These are phyloP conservation scores for Thamnidium elegans DNA, from an alignment of 192 early-diverging fungal genomes.

Conservation along the genomic window DNA sequence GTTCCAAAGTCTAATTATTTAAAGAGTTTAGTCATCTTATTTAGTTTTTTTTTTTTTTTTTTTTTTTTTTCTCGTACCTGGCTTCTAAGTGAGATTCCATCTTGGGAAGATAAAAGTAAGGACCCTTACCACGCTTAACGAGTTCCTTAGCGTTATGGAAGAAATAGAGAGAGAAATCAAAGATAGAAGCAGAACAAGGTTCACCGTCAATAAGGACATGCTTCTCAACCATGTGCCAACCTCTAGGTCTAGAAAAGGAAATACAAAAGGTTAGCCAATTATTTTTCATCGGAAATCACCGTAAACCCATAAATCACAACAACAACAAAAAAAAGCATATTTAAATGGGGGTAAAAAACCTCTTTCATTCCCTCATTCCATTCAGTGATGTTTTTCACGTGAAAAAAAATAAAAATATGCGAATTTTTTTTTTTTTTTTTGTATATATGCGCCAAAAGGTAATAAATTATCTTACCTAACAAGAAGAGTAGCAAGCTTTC, in stretches of 20 bases:
- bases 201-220: slow-evolving; percentile 92
- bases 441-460: neutral
- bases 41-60: neutral
- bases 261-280: neutral
- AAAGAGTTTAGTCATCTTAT: neutral
- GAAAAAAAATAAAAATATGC: too few species aligned
- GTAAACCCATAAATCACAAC: slow-evolving; percentile 7
- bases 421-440: neutral
- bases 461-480: slow-evolving; percentile 60
- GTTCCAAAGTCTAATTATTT: slow-evolving; percentile 98
- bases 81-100: slow-evolving; percentile 98
- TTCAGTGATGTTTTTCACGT: neutral
- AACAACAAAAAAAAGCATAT: neutral
- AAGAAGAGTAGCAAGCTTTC: slow-evolving; percentile 86
- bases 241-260: slow-evolving; percentile 70
- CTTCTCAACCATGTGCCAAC: slow-evolving; percentile 98
- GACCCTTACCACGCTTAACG: slow-evolving; percentile 83
- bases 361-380: neutral
- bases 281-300: slow-evolving; percentile 13
- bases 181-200: slow-evolving; percentile 92
- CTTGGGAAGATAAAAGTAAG: slow-evolving; percentile 99
- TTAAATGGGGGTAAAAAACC: neutral
- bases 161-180: slow-evolving; percentile 98
- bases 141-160: slow-evolving; percentile 94
- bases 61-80: slow-evolving; percentile 14